These are phyloP conservation scores for Penicillium sp. DNA, from an alignment of 2,329 filamentous ascomycete genomes.

Conservation along the genomic window DNA sequence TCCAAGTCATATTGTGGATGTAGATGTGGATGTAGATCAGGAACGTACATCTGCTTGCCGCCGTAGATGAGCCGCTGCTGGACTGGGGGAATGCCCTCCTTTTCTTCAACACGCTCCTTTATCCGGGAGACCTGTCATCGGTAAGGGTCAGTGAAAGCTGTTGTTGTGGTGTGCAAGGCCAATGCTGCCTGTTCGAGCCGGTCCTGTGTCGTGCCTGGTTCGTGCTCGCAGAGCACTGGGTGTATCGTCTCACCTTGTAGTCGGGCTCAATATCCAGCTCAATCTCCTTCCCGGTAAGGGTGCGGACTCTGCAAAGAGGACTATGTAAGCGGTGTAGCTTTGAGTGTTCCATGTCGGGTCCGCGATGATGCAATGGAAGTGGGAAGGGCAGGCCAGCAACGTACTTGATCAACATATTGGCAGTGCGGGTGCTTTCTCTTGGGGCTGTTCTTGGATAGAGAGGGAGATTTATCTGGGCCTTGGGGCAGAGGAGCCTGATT, in stretches of 20 bases:
- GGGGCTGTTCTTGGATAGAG: not conserved
- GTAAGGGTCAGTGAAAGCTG: not conserved
- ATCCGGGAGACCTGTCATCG: slow-evolving; percentile 77
- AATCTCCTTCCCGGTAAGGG: slow-evolving; percentile 96
- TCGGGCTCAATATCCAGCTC: slow-evolving; percentile 93
- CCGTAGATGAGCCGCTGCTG: slow-evolving; percentile 95
- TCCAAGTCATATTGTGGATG: slow-evolving; percentile 7
- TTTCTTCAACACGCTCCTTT: slow-evolving; percentile 99
- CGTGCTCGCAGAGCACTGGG: not conserved
- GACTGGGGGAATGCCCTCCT: slow-evolving; percentile 94
- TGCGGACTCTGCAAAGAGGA: slow-evolving; percentile 67
- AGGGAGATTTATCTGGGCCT: not conserved
- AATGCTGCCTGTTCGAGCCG: not conserved
- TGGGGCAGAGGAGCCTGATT: not conserved
- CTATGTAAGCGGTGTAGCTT: slow-evolving; percentile 12
- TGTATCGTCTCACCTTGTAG: slow-evolving; percentile 65
- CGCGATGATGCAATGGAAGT: slow-evolving; percentile 18
- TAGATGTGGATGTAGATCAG: not conserved
- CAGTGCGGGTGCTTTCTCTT: not conserved
- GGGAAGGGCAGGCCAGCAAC: slow-evolving; percentile 11
- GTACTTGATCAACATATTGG: slow-evolving; percentile 51
- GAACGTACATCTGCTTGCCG: slow-evolving; percentile 87
- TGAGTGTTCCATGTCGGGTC: slow-evolving; percentile 6
- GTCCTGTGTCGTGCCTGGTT: not conserved
- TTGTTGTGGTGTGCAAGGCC: not conserved